Conservation (phyloP, 2,329 filamentous ascomycete genomes). For the Neofusicoccum parvum region DNA sequence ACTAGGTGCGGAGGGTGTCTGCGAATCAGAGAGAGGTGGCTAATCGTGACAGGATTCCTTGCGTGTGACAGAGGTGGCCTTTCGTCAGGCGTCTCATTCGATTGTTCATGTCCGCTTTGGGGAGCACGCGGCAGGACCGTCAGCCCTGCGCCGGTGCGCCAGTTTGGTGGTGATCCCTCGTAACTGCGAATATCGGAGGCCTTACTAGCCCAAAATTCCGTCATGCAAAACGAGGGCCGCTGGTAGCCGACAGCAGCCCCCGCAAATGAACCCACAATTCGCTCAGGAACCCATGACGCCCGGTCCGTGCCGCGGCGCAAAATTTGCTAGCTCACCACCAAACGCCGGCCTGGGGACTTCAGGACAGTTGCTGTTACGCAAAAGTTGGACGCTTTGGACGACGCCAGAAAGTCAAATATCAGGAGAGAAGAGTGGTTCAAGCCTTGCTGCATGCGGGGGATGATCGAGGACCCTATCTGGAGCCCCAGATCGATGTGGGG, state of each 20-base stretch:
- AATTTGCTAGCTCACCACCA: conserved; percentile 17
- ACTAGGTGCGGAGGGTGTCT: not conserved
- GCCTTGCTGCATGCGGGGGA: conserved; percentile 15
- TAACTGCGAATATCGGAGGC: conserved; percentile 13
- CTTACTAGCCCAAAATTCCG: not conserved
- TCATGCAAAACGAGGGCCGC: not conserved
- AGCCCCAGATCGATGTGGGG: conserved; percentile 18
- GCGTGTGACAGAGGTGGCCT: not conserved
- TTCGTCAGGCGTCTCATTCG: conserved; percentile 1
- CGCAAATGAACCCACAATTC: conserved; percentile 17
- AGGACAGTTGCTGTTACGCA: conserved; percentile 14
- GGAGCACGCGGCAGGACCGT: not conserved
- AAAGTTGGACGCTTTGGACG: conserved; percentile 9
- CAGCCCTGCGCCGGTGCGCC: conserved; percentile 1
- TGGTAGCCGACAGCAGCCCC: conserved; percentile 7
- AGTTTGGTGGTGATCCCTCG: not conserved
- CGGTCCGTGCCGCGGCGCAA: conserved; percentile 18
- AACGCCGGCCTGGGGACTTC: not conserved
- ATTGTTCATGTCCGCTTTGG: not conserved
- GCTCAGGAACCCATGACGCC: conserved; percentile 14
- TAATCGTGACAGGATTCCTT: conserved; percentile 4
- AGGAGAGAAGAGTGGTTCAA: conserved; percentile 15
- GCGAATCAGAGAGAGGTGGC: not conserved
- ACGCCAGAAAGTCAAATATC: not conserved
- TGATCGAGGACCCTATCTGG: conserved; percentile 13